Conservation (phyloP, 805 yeast genomes). For the Naumovozyma baii region DNA sequence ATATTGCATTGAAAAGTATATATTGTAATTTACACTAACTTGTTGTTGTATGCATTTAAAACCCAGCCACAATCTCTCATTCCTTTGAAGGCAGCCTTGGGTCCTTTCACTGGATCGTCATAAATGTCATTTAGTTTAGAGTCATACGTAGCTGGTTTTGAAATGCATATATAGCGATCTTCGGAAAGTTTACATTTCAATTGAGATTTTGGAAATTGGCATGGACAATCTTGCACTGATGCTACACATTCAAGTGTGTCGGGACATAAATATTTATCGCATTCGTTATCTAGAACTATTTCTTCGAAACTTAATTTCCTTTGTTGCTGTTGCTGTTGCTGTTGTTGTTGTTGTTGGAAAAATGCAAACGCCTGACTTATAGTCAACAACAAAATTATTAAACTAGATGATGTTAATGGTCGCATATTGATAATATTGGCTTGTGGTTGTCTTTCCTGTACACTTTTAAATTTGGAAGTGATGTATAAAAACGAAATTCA, state of each 20-base stretch:
- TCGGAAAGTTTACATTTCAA: slow-evolving; percentile 69
- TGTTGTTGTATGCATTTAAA: slow-evolving; percentile 46
- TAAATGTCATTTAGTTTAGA: slow-evolving; percentile 27
- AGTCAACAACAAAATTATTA: background rate
- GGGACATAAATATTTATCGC: slow-evolving; percentile 67
- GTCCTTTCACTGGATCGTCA: slow-evolving; percentile 40
- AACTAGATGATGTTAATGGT: background rate
- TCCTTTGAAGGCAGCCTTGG: slow-evolving; percentile 38
- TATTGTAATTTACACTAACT: background rate
- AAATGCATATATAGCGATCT: slow-evolving; percentile 63
- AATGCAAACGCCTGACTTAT: background rate
- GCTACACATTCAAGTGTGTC: slow-evolving; percentile 75
- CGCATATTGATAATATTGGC: background rate
- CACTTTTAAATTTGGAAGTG: background rate
- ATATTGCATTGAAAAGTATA: background rate
- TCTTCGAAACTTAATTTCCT: slow-evolving; percentile 30
- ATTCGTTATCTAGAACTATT: slow-evolving; percentile 33
- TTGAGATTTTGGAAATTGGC: slow-evolving; percentile 82
- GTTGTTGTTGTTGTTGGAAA: slow-evolving; percentile 27
- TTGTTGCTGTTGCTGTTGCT: slow-evolving; percentile 31
- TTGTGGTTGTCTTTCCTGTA: background rate
- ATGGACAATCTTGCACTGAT: slow-evolving; percentile 67
- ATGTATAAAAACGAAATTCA: background rate
- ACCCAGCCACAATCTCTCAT: slow-evolving; percentile 85
- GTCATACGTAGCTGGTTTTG: slow-evolving; percentile 57